Conservation (phyloP, 352 stramenopile genomes). For the Phytophthora colocasiae region DNA sequence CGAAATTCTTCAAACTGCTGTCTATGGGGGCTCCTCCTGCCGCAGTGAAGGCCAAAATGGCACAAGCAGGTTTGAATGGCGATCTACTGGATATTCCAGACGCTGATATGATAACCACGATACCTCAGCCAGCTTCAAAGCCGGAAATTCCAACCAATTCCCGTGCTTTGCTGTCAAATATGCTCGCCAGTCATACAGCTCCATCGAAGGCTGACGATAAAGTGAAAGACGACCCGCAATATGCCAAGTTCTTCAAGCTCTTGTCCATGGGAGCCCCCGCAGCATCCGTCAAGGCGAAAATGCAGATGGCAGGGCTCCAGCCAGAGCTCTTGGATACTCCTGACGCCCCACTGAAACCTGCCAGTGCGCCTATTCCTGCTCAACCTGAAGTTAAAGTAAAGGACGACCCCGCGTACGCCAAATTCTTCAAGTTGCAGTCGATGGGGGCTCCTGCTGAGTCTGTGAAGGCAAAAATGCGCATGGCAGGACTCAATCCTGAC, state of each 20-base stretch:
- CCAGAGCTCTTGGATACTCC: slow-evolving; percentile 67
- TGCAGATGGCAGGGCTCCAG: slow-evolving; percentile 86
- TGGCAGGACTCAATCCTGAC: slow-evolving; percentile 60
- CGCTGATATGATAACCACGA: slow-evolving; percentile 41
- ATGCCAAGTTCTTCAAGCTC: slow-evolving; percentile 77
- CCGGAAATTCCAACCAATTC: slow-evolving; percentile 22
- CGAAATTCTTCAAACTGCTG: slow-evolving; percentile 76
- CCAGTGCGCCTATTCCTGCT: background rate
- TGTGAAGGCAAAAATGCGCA: slow-evolving; percentile 68
- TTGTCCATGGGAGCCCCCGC: slow-evolving; percentile 64
- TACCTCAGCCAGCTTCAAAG: background rate
- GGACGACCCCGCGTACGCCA: slow-evolving; percentile 65
- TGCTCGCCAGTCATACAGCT: slow-evolving; percentile 10
- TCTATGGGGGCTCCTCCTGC: slow-evolving; percentile 63
- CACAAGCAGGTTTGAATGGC: slow-evolving; percentile 86
- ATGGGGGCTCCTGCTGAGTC: slow-evolving; percentile 62
- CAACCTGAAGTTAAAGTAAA: slow-evolving; percentile 55
- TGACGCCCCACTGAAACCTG: slow-evolving; percentile 43
- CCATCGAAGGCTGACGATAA: slow-evolving; percentile 17
- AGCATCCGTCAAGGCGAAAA: slow-evolving; percentile 69
- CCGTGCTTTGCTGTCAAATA: slow-evolving; percentile 15
- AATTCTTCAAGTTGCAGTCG: slow-evolving; percentile 78
- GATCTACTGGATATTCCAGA: slow-evolving; percentile 72
- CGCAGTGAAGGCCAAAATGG: slow-evolving; percentile 72
- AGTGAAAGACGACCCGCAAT: slow-evolving; percentile 68